phyloP scores from a whole-genome alignment of 1,284 basidiomycete species.

The Pseudozyma pruni region DNA sequence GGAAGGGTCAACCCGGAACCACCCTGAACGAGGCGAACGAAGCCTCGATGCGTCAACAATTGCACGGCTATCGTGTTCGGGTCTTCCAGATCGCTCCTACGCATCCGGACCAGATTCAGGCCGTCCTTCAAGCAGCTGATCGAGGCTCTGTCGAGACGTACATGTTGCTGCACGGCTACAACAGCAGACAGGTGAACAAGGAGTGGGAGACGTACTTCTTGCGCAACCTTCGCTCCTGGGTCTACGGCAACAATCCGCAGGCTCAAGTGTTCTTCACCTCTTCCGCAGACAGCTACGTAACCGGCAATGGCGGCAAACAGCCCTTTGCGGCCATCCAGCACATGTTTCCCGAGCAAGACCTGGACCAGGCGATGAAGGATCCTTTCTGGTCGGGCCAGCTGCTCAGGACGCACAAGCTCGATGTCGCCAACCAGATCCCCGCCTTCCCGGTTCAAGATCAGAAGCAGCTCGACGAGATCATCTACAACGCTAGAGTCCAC shows the following conservation, averaged over 20 bases:
- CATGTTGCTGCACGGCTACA: conserved; percentile 46
- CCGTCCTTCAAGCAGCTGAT: conserved; percentile 20
- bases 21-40: not conserved
- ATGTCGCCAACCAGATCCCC: not conserved
- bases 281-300: conserved; percentile 19
- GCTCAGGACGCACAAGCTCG: not conserved
- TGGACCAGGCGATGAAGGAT: conserved; percentile 27
- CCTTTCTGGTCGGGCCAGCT: conserved; percentile 31
- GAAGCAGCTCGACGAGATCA: conserved; percentile 2
- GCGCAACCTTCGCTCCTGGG: conserved; percentile 4
- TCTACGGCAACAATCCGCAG: not conserved
- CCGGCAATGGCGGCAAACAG: conserved; percentile 33
- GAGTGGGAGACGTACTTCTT: conserved; percentile 10
- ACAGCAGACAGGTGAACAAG: conserved; percentile 19
- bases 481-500: conserved; percentile 4
- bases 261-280: conserved; percentile 27
- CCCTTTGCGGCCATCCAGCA: not conserved
- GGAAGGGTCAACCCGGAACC: not conserved
- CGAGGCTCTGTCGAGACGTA: conserved; percentile 7
- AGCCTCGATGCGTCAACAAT: not conserved
- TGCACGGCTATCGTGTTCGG: conserved; percentile 16
- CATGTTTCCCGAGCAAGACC: conserved; percentile 18
- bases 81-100: conserved; percentile 41
- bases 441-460: not conserved
- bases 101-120: not conserved